Evolutionary conservation across 2,329 filamentous ascomycete genomes (phyloP).

Genomic region (Ophiostoma angusticollis): DNA sequence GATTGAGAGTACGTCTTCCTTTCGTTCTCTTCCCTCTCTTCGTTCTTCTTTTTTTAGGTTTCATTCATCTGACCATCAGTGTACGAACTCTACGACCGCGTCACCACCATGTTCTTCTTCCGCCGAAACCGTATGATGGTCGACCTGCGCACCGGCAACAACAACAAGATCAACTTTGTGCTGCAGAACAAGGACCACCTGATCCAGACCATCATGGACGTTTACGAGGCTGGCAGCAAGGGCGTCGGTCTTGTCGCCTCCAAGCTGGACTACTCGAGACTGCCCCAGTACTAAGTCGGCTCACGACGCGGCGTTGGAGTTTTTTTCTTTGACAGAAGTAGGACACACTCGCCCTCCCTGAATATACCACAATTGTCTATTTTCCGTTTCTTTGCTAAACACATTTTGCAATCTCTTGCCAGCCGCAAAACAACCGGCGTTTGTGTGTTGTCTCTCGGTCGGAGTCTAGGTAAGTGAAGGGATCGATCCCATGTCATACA

Average conservation of each 20-base stretch:
- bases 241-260: constrained; percentile 91
- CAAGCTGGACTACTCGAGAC: constrained; percentile 67
- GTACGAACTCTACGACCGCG: constrained; percentile 64
- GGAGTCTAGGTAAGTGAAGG: too few relatives aligned
- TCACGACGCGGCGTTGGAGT: neutral
- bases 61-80: constrained; percentile 61
- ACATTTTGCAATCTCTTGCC: too few relatives aligned
- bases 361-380: neutral
- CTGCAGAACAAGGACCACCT: constrained; percentile 96
- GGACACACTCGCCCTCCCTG: neutral
- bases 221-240: constrained; percentile 98
- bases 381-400: neutral
- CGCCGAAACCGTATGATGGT: constrained; percentile 99
- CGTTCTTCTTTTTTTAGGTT: constrained; percentile 41
- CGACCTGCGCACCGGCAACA: constrained; percentile 95
- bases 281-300: constrained; percentile 48
- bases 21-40: neutral
- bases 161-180: constrained; percentile 44
- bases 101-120: constrained; percentile 81
- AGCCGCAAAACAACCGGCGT: too few relatives aligned
- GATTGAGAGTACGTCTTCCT: constrained; percentile 43
- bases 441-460: too few relatives aligned
- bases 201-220: constrained; percentile 96
- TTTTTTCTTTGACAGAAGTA: neutral
- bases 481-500: too few relatives aligned